These are phyloP conservation scores for Pseudogymnoascus verrucosus DNA, from an alignment of 2,329 filamentous ascomycete species.

Conservation along the genomic window DNA sequence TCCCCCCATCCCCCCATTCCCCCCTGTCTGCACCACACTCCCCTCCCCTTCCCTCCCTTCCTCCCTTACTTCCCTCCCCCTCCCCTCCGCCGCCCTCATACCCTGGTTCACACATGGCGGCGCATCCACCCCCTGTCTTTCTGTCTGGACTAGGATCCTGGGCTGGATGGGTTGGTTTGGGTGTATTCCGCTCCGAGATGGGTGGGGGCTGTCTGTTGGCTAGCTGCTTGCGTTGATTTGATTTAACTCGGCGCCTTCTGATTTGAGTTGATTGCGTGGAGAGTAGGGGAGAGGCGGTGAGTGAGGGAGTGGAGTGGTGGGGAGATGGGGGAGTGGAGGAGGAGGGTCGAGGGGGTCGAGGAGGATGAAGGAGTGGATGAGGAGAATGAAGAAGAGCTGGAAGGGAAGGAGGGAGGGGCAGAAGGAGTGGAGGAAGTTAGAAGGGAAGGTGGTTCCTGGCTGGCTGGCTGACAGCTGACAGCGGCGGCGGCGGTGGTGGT, in stretches of 20 bases:
- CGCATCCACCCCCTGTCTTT: too few species aligned
- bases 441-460: neutral
- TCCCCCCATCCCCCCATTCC: too few species aligned
- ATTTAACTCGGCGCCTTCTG: neutral
- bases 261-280: neutral
- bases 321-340: neutral
- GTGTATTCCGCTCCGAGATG: too few species aligned
- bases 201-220: too few species aligned
- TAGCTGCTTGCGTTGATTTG: neutral
- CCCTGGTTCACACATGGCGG: too few species aligned
- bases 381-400: too few species aligned
- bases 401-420: neutral
- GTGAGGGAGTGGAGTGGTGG: neutral
- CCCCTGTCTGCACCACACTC: too few species aligned
- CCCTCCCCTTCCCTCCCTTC: too few species aligned
- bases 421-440: neutral
- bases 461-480: neutral
- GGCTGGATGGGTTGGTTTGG: too few species aligned
- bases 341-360: neutral
- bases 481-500: neutral
- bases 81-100: too few species aligned
- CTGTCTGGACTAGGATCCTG: too few species aligned
- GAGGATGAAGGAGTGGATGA: neutral
- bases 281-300: neutral
- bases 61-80: too few species aligned